Evolutionary conservation across 176 grass and related monocot genomes (phyloP).

Genomic region (Themeda triandra): DNA sequence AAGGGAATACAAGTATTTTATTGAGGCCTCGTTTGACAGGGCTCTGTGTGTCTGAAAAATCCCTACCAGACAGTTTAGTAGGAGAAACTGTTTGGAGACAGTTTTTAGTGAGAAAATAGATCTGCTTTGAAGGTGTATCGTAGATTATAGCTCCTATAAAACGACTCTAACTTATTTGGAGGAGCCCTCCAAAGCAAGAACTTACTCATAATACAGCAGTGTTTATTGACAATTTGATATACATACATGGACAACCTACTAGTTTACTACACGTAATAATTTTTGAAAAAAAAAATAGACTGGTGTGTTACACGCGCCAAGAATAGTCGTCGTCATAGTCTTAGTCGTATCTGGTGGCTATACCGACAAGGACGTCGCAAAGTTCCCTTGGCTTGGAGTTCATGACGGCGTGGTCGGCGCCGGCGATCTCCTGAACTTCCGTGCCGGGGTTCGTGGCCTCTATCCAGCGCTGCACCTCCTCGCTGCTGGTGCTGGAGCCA

Average conservation of each 20-base stretch:
- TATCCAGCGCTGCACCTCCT: constrained; percentile 52
- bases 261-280: too few species aligned
- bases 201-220: not conserved
- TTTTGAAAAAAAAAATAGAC: not conserved
- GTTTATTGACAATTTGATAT: not conserved
- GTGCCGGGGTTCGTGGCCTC: constrained; percentile 8
- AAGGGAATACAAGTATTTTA: not conserved
- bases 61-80: too few species aligned
- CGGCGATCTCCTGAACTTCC: constrained; percentile 31
- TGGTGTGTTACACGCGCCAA: not conserved
- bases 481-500: not conserved
- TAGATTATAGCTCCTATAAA: too few species aligned
- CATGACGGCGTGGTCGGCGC: constrained; percentile 54
- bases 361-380: constrained; percentile 15
- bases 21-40: too few species aligned
- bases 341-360: not conserved
- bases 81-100: too few species aligned
- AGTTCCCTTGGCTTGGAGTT: constrained; percentile 35
- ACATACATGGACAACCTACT: not conserved
- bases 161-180: too few species aligned
- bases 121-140: too few species aligned
- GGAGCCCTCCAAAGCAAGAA: too few species aligned
- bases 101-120: too few species aligned
- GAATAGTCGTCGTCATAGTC: not conserved
- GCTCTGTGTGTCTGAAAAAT: too few species aligned